Conservation (phyloP, 805 yeast species). For the Wickerhamomyces bisporus region DNA sequence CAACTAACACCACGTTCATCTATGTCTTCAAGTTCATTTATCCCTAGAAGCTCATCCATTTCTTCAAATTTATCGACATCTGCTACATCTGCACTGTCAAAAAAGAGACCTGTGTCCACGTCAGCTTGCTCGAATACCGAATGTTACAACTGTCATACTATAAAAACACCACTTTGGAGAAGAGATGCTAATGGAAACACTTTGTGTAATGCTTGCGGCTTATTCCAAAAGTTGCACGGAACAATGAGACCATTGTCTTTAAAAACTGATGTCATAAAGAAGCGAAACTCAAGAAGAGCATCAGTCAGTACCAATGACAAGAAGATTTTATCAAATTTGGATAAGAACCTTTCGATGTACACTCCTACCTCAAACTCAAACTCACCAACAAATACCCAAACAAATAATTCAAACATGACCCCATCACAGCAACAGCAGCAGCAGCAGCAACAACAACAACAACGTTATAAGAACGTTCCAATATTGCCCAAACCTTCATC, state of each 20-base stretch:
- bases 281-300: slow-evolving; percentile 42
- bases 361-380: slow-evolving; percentile 20
- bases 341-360: slow-evolving; percentile 19
- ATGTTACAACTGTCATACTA: slow-evolving; percentile 86
- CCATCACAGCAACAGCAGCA: slow-evolving; percentile 1
- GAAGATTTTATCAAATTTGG: slow-evolving; percentile 15
- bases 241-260: slow-evolving; percentile 84
- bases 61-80: slow-evolving; percentile 17
- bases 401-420: slow-evolving; percentile 1
- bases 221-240: slow-evolving; percentile 86
- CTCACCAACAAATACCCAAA: slow-evolving; percentile 15
- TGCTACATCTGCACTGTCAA: slow-evolving; percentile 11
- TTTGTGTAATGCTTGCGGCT: slow-evolving; percentile 91
- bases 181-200: slow-evolving; percentile 88
- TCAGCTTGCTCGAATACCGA: slow-evolving; percentile 25
- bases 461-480: slow-evolving; percentile 22
- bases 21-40: slow-evolving; percentile 1
- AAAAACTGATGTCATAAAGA: slow-evolving; percentile 88
- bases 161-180: slow-evolving; percentile 91
- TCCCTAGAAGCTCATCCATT: slow-evolving; percentile 2
- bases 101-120: slow-evolving; percentile 18
- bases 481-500: slow-evolving; percentile 24
- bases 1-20: slow-evolving; percentile 7
- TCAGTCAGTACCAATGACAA: slow-evolving; percentile 11
- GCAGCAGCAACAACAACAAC: slow-evolving; percentile 1